Evolutionary conservation across 192 early-diverging fungal genomes (phyloP), one percentile per base, ranked within the genome.

Genomic region (Fimicolochytrium jonesii): DNA sequence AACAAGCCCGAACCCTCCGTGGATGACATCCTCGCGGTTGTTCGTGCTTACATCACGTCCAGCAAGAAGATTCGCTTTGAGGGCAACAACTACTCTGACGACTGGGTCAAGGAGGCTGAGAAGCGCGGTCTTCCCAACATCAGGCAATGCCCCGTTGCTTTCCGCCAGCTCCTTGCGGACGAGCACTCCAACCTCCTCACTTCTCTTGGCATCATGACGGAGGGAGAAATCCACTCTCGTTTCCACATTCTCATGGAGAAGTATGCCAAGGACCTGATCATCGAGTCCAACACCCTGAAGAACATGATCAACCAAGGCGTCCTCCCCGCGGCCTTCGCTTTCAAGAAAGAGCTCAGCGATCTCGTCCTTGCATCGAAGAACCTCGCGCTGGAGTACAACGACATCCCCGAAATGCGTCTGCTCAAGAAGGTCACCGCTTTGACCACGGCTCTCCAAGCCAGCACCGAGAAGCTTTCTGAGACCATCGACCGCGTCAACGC

Each of bases 81-180:
- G 77, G 93, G 91, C 66, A 93, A 99, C 84, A 91, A 91, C 77
- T 99, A 99, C 84, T 92, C 93, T 42, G 89, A 90, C 39, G 90
- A 86, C 49, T 99, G 96, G 96, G 83, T 86, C 29, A 65, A 77
- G 22, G 96, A 97, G 82, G 96, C 96, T 32, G 90, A 84, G 68
- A 86, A 82, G 69, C 92, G 96, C 70, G 94, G 96, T 2, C 79
- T 99, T 64, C 92, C 93, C 77, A 99, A 96, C 85, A 96, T 99
- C 80, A 83, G 78, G 71, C 82, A 86, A 31, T 87, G 87, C 69
- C 90, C 92, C 44, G 92, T 87, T 66, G 96, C 96, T 43, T 97
- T 93, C 82, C 71, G 79, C 50, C 84, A 91, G 68, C 79, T 99
- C 49, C 65, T 91, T 47, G 79, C 82, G 29, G 71, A 83, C 30